Conservation (phyloP, 306 rosid genomes). For the Rosa lucieae region DNA sequence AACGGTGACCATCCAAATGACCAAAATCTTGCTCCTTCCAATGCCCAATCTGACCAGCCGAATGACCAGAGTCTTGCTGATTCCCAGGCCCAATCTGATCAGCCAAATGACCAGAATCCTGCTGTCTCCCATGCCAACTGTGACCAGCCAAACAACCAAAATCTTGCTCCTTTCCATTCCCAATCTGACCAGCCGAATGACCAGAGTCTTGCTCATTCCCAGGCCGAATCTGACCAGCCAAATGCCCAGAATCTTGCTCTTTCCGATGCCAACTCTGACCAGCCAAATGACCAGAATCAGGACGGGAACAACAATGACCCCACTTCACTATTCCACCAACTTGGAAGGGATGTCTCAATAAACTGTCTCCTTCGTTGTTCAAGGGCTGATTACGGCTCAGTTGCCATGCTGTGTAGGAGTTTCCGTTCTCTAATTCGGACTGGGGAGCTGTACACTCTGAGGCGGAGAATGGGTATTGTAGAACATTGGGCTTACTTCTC, state of each 20-base stretch:
- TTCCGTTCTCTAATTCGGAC: slow-evolving; percentile 51
- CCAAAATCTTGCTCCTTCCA: slow-evolving; percentile 22
- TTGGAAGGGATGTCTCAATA: slow-evolving; percentile 61
- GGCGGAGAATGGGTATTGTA: slow-evolving; percentile 49
- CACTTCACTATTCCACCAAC: slow-evolving; percentile 41
- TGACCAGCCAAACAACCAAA: slow-evolving; percentile 25
- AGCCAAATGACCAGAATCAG: slow-evolving; percentile 25
- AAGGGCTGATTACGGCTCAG: slow-evolving; percentile 65
- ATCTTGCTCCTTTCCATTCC: slow-evolving; percentile 17
- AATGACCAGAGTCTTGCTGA: slow-evolving; percentile 26
- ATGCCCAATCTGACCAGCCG: slow-evolving; percentile 9
- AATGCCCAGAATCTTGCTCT: slow-evolving; percentile 26
- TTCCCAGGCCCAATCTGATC: slow-evolving; percentile 21
- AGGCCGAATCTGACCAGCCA: slow-evolving; percentile 13
- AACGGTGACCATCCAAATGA: slow-evolving; percentile 17
- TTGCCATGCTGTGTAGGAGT: slow-evolving; percentile 49
- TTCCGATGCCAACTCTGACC: slow-evolving; percentile 18
- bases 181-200: slow-evolving; percentile 18
- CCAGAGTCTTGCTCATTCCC: slow-evolving; percentile 22
- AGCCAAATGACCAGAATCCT: slow-evolving; percentile 22
- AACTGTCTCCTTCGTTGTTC: slow-evolving; percentile 52
- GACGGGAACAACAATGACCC: slow-evolving; percentile 33
- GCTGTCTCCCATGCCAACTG: slow-evolving; percentile 19
- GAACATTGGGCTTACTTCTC: slow-evolving; percentile 90
- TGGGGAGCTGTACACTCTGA: slow-evolving; percentile 59